Evolutionary conservation across 2,329 filamentous ascomycete species (phyloP).

Genomic region (Ophiostoma populinum): DNA sequence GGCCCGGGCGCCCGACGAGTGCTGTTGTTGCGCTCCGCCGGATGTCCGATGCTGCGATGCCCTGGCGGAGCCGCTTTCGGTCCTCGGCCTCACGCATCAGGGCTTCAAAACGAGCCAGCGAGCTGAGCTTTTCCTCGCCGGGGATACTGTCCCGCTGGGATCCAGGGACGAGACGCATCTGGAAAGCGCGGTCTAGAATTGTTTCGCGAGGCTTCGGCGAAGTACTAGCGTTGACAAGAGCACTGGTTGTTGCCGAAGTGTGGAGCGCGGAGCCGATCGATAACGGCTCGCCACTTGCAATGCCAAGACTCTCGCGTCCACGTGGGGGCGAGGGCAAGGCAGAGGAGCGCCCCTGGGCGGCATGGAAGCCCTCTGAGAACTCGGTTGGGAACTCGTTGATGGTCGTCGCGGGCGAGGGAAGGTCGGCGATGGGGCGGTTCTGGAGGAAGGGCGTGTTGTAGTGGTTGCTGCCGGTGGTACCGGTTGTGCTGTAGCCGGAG

Average conservation of each 20-base stretch:
- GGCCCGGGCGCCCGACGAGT: conserved; percentile 10
- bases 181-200: conserved; percentile 49
- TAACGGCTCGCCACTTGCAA: conserved; percentile 28
- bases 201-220: conserved; percentile 42
- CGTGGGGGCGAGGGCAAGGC: conserved; percentile 38
- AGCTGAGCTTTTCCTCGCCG: conserved; percentile 46
- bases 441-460: conserved; percentile 8
- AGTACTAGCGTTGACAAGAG: conserved; percentile 25
- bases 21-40: conserved; percentile 12
- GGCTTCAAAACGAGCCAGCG: conserved; percentile 46
- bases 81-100: conserved; percentile 45
- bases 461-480: conserved; percentile 4
- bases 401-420: conserved; percentile 38
- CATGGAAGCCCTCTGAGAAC: conserved; percentile 43
- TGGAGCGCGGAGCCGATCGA: too few species aligned
- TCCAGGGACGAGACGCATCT: conserved; percentile 44
- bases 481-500: conserved; percentile 1
- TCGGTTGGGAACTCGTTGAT: conserved; percentile 35
- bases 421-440: conserved; percentile 28
- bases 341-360: conserved; percentile 40
- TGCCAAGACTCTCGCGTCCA: conserved; percentile 35
- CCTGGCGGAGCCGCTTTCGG: conserved; percentile 22
- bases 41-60: conserved; percentile 17
- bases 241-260: conserved; percentile 20
- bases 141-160: conserved; percentile 30